Evolutionary conservation across 805 yeast species (phyloP).

Genomic region (Sungouiella blattae): DNA sequence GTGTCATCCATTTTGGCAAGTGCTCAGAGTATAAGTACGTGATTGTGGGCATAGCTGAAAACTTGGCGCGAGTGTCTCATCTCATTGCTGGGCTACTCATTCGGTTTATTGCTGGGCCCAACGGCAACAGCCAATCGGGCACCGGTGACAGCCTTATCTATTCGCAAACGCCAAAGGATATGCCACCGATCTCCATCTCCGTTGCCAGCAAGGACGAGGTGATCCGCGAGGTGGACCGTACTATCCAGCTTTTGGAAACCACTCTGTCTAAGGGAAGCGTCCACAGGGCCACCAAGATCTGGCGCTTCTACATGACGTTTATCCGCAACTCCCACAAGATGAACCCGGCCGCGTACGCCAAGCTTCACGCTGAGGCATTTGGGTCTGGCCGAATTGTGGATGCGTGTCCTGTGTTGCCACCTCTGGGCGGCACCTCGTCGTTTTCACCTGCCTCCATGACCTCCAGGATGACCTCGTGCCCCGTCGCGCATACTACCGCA

Average conservation of each 20-base stretch:
- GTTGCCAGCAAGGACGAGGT: conserved; percentile 10
- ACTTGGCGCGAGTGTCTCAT: conserved; percentile 28
- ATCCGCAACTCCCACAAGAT: conserved; percentile 27
- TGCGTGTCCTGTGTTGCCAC: conserved; percentile 14
- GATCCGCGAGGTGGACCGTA: conserved; percentile 12
- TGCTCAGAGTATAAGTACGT: conserved; percentile 17
- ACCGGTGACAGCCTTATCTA: background rate
- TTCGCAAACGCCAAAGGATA: background rate
- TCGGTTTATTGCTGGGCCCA: conserved; percentile 17
- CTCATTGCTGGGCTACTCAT: conserved; percentile 30
- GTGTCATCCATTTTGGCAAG: conserved; percentile 6
- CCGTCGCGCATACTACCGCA: conserved; percentile 5
- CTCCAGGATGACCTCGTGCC: conserved; percentile 17
- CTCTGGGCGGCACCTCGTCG: too few relatives aligned
- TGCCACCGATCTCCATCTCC: conserved; percentile 3
- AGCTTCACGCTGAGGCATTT: conserved; percentile 17
- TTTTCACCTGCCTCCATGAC: too few relatives aligned
- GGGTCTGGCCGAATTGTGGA: conserved; percentile 13
- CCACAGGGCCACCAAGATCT: conserved; percentile 21
- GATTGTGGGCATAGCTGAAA: conserved; percentile 25
- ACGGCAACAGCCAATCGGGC: background rate
- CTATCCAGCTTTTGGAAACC: conserved; percentile 10
- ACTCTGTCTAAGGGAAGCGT: conserved; percentile 3
- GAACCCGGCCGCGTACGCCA: conserved; percentile 28
- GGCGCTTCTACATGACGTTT: conserved; percentile 40